These are phyloP conservation scores for Metschnikowia borealis DNA, from an alignment of 805 yeast species.

Conservation along the genomic window DNA sequence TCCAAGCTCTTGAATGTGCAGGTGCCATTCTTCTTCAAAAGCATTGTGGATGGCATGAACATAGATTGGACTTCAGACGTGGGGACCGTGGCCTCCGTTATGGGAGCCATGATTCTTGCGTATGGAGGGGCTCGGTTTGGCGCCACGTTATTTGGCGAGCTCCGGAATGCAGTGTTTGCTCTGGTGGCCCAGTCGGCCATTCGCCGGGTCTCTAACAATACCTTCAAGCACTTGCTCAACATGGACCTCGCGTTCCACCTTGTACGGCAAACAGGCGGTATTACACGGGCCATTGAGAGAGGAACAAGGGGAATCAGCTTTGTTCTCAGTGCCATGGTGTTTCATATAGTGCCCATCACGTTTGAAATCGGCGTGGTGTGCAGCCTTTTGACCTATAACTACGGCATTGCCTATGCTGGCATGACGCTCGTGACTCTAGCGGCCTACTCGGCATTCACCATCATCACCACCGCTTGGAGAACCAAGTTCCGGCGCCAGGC, in stretches of 20 bases:
- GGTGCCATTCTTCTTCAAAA: conserved; percentile 89
- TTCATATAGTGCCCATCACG: conserved; percentile 89
- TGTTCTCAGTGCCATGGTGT: conserved; percentile 94
- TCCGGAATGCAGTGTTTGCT: conserved; percentile 93
- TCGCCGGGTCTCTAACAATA: conserved; percentile 80
- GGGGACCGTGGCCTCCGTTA: conserved; percentile 65
- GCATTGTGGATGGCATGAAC: conserved; percentile 88
- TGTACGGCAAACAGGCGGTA: conserved; percentile 90
- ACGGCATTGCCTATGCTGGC: conserved; percentile 84
- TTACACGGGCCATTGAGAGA: conserved; percentile 93
- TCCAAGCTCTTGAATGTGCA: conserved; percentile 89
- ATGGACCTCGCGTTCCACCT: conserved; percentile 89
- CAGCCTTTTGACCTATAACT: conserved; percentile 89
- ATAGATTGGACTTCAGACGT: conserved; percentile 68
- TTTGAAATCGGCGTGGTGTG: conserved; percentile 92
- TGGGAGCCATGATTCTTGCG: conserved; percentile 66
- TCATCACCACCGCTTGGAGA: conserved; percentile 94
- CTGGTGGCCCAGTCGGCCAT: conserved; percentile 94
- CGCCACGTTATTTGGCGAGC: conserved; percentile 88
- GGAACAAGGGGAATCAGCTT: conserved; percentile 97
- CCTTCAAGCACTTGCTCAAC: conserved; percentile 77
- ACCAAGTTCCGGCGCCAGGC: conserved; percentile 84
- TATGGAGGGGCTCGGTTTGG: conserved; percentile 95
- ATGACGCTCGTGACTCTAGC: conserved; percentile 85
- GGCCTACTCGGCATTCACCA: conserved; percentile 83